Conservation (phyloP, 345 rosid species). For the Trapa bicornis region DNA sequence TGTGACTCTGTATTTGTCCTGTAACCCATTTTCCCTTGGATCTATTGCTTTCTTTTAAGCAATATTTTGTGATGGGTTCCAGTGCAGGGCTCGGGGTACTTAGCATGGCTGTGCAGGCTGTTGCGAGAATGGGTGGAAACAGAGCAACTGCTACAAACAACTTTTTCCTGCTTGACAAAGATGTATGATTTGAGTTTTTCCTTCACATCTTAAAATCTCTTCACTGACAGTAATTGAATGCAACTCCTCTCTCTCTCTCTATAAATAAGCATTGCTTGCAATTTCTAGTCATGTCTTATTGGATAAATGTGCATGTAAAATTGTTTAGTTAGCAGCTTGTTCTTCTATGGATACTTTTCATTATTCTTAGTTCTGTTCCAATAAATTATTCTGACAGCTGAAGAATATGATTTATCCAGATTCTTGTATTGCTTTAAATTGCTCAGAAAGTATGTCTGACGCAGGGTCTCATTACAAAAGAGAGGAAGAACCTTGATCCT, state of each 20-base stretch:
- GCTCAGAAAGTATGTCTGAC: conserved; percentile 9
- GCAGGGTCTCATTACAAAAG: conserved; percentile 91
- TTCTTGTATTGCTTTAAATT: neutral
- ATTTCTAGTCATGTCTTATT: neutral
- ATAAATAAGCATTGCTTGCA: neutral
- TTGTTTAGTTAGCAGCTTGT: neutral
- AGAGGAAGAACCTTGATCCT: conserved; percentile 72
- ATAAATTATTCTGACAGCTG: neutral
- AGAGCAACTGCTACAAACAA: conserved; percentile 34
- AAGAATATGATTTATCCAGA: neutral
- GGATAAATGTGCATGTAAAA: neutral
- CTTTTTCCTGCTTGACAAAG: conserved; percentile 81
- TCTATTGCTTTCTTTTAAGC: neutral
- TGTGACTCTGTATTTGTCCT: neutral
- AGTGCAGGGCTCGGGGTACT: conserved; percentile 99
- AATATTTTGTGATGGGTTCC: conserved; percentile 16
- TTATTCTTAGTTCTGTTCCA: neutral
- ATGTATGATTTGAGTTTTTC: conserved; percentile 35
- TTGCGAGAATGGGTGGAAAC: conserved; percentile 65
- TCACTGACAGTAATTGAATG: neutral
- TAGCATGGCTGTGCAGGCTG: conserved; percentile 64
- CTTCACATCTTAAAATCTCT: conserved; percentile 1
- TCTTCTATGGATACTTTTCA: neutral
- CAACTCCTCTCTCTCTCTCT: no score
- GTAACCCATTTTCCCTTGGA: neutral